Evolutionary conservation across 31 red algal species (phyloP).

Genomic region (Bonnemaisonia californica): DNA sequence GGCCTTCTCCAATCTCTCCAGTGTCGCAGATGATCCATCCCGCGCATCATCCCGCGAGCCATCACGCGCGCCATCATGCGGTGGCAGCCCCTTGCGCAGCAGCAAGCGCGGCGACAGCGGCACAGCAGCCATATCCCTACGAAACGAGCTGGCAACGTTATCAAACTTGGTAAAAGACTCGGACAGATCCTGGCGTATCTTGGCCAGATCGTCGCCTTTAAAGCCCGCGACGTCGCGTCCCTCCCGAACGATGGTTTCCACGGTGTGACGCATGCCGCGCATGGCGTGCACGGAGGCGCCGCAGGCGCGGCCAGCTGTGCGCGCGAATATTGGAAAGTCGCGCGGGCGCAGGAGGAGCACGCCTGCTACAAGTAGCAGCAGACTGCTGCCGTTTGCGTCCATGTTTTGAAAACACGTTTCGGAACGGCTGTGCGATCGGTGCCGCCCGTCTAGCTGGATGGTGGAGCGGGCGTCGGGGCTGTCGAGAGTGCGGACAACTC

Average conservation of each 20-base stretch:
- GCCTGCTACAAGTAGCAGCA: slow-evolving; percentile 41
- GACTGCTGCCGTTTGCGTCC: background rate
- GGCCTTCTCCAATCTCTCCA: background rate
- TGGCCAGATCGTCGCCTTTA: background rate
- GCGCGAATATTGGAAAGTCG: slow-evolving; percentile 49
- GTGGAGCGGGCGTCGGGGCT: no score
- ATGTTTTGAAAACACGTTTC: no score
- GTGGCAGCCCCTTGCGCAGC: background rate
- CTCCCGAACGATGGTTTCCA: slow-evolving; percentile 42
- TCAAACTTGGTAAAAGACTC: slow-evolving; percentile 14
- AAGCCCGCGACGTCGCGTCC: background rate
- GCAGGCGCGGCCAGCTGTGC: slow-evolving; percentile 24
- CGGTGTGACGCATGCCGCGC: slow-evolving; percentile 9
- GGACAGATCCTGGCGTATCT: background rate
- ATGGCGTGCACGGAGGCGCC: slow-evolving; percentile 39
- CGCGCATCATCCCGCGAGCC: background rate
- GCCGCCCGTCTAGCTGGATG: no score
- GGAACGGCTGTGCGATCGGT: no score
- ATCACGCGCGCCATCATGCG: no score
- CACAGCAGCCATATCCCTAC: background rate
- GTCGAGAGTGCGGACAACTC: no score
- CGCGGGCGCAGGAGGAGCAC: slow-evolving; percentile 40
- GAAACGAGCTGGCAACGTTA: background rate
- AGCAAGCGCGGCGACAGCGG: background rate
- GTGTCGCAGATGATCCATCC: background rate